A percentile compares a stretch with the other conserved stretches of the same genome.
Conservation (phyloP, 768 basidiomycete species). For the Auricularia auricula-judae region DNA sequence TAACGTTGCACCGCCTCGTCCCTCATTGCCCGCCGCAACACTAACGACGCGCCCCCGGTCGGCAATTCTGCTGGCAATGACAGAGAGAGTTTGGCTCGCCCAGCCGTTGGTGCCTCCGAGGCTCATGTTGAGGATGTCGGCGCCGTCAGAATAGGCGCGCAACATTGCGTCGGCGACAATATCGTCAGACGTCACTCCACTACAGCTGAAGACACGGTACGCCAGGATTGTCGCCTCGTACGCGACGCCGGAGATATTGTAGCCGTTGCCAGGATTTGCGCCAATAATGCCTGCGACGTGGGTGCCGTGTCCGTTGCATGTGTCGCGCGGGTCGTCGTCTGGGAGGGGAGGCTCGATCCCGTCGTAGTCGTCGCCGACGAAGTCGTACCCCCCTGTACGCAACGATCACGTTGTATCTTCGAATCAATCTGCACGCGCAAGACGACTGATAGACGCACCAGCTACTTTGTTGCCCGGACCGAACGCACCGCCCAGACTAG, state of each 20-base stretch:
- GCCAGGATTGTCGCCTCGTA: not conserved
- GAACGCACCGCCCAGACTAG: not conserved
- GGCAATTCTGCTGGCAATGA: not conserved
- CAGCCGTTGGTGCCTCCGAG: not conserved
- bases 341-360: not conserved
- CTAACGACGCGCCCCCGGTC: not conserved
- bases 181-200: not conserved
- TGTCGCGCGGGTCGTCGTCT: not conserved
- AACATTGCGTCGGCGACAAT: not conserved
- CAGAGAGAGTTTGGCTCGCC: not conserved
- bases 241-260: not conserved
- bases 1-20: not conserved
- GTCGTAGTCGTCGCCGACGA: not conserved
- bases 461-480: not conserved
- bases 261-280: not conserved
- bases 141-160: not conserved
- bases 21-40: not conserved
- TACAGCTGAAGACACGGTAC: not conserved
- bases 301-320: not conserved
- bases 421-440: not conserved
- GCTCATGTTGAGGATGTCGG: not conserved
- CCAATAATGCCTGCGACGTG: not conserved
- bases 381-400: not conserved
- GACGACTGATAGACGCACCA: not conserved
- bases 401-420: not conserved